Evolutionary conservation across 305 asterid species (phyloP).

Genomic region (Solanum hybrid): DNA sequence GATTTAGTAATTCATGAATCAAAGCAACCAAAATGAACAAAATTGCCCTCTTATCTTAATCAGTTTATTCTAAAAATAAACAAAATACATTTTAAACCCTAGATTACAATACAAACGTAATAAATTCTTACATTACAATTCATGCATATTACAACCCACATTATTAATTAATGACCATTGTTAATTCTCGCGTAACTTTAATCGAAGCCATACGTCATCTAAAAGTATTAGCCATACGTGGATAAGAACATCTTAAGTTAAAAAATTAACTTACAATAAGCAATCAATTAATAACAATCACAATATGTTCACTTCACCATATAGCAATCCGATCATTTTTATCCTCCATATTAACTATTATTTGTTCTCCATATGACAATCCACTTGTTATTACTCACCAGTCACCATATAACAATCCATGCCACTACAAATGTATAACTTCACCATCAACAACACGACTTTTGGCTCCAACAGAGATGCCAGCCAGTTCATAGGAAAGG

Average conservation of each 20-base stretch:
- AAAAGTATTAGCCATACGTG: background rate
- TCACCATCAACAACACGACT: background rate
- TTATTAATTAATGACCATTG: background rate
- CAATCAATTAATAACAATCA: background rate
- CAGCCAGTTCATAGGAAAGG: background rate
- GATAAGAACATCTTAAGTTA: background rate
- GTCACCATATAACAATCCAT: background rate
- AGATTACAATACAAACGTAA: background rate
- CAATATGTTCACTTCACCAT: background rate
- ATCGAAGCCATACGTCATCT: background rate
- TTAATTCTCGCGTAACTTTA: background rate
- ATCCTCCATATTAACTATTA: background rate
- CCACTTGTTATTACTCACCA: background rate
- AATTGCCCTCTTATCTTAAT: background rate
- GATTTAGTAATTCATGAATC: background rate
- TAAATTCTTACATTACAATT: background rate
- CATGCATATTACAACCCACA: background rate
- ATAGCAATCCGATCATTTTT: background rate
- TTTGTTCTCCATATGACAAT: background rate
- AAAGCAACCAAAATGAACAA: background rate
- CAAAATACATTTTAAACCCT: background rate
- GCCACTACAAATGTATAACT: background rate
- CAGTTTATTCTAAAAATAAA: background rate
- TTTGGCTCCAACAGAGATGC: background rate
- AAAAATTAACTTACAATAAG: background rate